Base-by-base conservation (phyloP, 768 basidiomycete genomes). In the Boletus huronensis region DNA sequence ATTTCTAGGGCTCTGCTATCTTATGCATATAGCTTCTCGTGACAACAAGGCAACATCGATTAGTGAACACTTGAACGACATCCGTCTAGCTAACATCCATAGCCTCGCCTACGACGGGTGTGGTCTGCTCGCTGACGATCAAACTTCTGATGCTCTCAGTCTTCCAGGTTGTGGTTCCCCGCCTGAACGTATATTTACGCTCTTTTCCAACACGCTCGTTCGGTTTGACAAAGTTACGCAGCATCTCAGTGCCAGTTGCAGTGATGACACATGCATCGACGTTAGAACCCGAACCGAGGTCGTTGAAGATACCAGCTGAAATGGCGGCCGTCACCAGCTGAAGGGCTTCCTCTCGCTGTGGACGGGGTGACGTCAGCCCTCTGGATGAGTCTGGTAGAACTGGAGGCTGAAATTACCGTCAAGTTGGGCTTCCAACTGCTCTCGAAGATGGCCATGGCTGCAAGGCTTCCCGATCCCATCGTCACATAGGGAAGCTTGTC, bases 391-490 rank as follows among this genome's bases (percentile, higher is more conserved):
- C 4, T 2, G 16, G 28, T 26, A 49, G 17, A n/a, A 21, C 26
- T 0, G 6, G 23, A 29, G 2, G 16, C 41, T 14, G 6, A 2
- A 73, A 83, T 52, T 49, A 93, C 93, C 70, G 83, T 79, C 83
- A 99, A 82, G 69, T 89, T 77, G 29, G 90, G 77, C 65, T 76
- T 79, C 94, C 93, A 99, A 19, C 77, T 70, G 50, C 80, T 85
- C 71, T 99, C 97, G 60, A 99, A 98, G 13, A 98, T 88, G 10
- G 95, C 95, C 97, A 99, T 99, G 17, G 97, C 97, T 2, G 97
- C 97, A 49, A 98, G 77, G 65, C 85, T 89, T 56, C 97, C 97
- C 2, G 91, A 94, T 32, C 97, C 97, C 96, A 98, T 98, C 1
- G 97, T 98, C 35, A 99, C 96, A 65, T 95, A 99, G 0, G 97